Base-by-base conservation (phyloP, 2,329 filamentous ascomycete species). In the Ambrosiella xylebori region DNA sequence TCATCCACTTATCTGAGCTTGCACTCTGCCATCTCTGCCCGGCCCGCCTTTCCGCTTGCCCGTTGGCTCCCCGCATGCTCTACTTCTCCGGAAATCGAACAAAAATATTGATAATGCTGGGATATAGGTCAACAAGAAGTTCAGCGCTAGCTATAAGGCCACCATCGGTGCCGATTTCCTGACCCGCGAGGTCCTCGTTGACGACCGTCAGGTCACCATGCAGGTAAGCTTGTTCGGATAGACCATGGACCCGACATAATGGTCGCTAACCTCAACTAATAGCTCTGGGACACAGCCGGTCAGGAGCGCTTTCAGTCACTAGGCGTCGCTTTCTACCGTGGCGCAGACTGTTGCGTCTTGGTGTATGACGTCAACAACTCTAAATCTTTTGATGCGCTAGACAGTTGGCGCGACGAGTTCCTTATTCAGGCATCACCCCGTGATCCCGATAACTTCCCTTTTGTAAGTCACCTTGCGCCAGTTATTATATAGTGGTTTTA, bases 281-380 rank as follows among this genome's bases (percentile, higher is more conserved):
- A 95, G 88, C 85, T 98, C 40, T 98, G 91, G 91, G 91, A 98
- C 70, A 98, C 91, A 2, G 91, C 91, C 17, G 91, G 91, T 37
- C 91, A 98, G 71, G 91, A 98, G 72, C 85, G 91, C 62, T 98
- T 98, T 72, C 91, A 98, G 73, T 96, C 90, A 41, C 77, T 98
- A 65, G 91, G 93, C 57, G 91, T 98, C 50, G 93, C 91, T 54
- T 98, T 98, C 74, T 98, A 98, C 74, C 82, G 91, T 63, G 91
- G 91, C 63, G 91, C 93, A 64, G 91, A 98, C 75, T 97, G 91
- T 79, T 97, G 93, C 70, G 91, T 97, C 61, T 77, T 98, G 57
- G 91, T 97, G 56, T 97, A 93, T 76, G 91, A 98, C 68, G 91
- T 98, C 71, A 98, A 98, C 76, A 97, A 96, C 71, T 86, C 90